Conservation (phyloP, 78 protist species). For the Dictyostelium purpureum region DNA sequence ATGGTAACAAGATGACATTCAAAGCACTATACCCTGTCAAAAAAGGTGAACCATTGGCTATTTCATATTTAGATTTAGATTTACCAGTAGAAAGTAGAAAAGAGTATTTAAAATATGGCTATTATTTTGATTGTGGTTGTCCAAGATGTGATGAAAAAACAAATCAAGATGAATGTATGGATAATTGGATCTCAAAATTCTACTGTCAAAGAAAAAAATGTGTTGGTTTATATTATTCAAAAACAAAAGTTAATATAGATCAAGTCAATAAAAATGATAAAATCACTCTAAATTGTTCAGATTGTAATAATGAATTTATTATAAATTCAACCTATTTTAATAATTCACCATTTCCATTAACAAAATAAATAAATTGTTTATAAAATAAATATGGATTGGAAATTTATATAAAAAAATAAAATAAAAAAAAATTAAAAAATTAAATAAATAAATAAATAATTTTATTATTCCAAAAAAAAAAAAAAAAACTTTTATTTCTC, state of each 20-base stretch:
- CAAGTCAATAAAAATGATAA: not conserved
- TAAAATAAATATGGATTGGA: too few relatives aligned
- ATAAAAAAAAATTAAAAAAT: too few relatives aligned
- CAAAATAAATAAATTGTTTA: too few relatives aligned
- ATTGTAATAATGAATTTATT: not conserved
- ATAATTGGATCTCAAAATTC: slow-evolving; percentile 57
- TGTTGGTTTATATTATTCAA: slow-evolving; percentile 45
- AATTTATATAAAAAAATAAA: too few relatives aligned
- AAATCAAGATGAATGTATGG: not conserved
- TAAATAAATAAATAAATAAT: too few relatives aligned
- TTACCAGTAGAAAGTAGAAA: not conserved
- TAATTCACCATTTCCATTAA: not conserved
- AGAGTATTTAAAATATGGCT: slow-evolving; percentile 4
- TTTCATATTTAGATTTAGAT: slow-evolving; percentile 22
- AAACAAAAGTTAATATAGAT: not conserved
- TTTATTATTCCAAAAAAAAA: too few relatives aligned
- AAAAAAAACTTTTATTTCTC: too few relatives aligned
- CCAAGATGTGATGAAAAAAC: slow-evolving; percentile 25
- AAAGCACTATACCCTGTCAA: slow-evolving; percentile 28
- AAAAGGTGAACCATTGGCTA: slow-evolving; percentile 48
- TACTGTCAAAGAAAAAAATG: slow-evolving; percentile 25
- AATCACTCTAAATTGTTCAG: not conserved
- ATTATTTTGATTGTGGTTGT: slow-evolving; percentile 64
- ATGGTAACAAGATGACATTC: slow-evolving; percentile 15
- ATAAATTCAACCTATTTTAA: not conserved